Base-by-base conservation (phyloP, 2,329 filamentous ascomycete genomes). In the Elsinoe batatas region DNA sequence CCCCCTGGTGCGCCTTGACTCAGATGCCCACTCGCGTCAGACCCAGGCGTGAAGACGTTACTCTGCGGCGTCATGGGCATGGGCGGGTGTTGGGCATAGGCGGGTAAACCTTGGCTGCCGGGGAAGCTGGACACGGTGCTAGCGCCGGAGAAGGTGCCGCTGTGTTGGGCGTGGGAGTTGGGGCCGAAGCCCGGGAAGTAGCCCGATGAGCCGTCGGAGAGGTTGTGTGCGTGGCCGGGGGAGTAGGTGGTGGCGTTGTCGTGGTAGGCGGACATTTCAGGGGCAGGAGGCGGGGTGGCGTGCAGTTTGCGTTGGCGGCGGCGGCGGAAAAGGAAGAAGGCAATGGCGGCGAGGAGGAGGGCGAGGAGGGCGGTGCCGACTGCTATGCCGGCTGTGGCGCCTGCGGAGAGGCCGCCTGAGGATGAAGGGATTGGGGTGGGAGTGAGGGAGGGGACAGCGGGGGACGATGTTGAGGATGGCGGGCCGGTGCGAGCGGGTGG, bases 371-470 rank as follows among this genome's bases (percentile, higher is more conserved):
- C 58, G n/a, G 54, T 43, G 37, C 54, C 58, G 57, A 60, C 43
- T 36, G 58, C 55, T 20, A 55, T 56, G 32, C 58, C 57, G 17
- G 47, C 57, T 32, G 56, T 58, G 42, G 46, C 54, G 57, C 58
- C 57, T 49, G 57, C 22, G 32, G 56, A 30, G 44, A 55, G 26
- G 20, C 36, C 15, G 33, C 37, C 17, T 15, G 18, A 35, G 56
- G 18, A 8, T 46, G 53, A 30, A 18, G 54, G 26, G 15, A 38
- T 46, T 10, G 58, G 30, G 8, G 50, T 44, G 18, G 46, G 47
- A 26, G 3, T 51, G 3, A 51, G 26, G 7, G 47, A 37, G 26
- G 47, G 47, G 8, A 38, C 47, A 5, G 47, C 32, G 10, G 47
- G 38, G n/a, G 47, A 51, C 33, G 33, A 26, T 10, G 33, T 18